A percentile compares a stretch with the other conserved stretches of the same genome.
Conservation (phyloP, 768 basidiomycete species). For the Boletus barrowsii region DNA sequence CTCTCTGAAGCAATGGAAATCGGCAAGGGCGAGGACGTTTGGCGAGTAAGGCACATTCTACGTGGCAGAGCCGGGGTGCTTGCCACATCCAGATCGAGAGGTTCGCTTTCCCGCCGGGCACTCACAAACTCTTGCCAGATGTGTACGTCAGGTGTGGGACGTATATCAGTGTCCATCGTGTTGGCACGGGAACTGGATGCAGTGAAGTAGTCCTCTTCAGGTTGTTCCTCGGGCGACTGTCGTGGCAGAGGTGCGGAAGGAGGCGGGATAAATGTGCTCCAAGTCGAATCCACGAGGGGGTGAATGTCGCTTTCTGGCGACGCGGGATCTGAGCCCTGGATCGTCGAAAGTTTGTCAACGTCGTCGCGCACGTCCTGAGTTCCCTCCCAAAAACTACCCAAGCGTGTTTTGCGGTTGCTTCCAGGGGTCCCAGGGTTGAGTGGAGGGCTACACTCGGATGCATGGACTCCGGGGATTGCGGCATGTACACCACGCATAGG, state of each 20-base stretch:
- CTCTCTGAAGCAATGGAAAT: conserved; percentile 34
- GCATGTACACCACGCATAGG: conserved; percentile 78
- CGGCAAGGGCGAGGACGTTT: conserved; percentile 64
- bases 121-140: conserved; percentile 28
- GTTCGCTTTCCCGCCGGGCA: conserved; percentile 26
- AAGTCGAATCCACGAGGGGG: conserved; percentile 5
- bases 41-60: conserved; percentile 54
- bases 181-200: conserved; percentile 25
- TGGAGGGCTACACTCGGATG: conserved; percentile 32
- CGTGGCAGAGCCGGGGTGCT: conserved; percentile 50
- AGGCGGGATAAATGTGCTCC: conserved; percentile 3
- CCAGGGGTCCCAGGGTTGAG: conserved; percentile 44
- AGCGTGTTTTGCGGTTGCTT: conserved; percentile 50
- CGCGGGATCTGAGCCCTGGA: conserved; percentile 23
- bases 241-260: conserved; percentile 19
- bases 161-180: conserved; percentile 16
- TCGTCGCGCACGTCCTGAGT: conserved; percentile 61
- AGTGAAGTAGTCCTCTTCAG: conserved; percentile 32
- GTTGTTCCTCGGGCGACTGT: conserved; percentile 24
- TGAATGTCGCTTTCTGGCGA: conserved; percentile 20
- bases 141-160: conserved; percentile 15
- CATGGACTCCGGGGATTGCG: conserved; percentile 62
- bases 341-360: conserved; percentile 18
- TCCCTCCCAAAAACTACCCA: conserved; percentile 76
- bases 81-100: conserved; percentile 30